These are phyloP conservation scores for Prunus campanulata DNA, from an alignment of 306 rosid species.

Conservation along the genomic window DNA sequence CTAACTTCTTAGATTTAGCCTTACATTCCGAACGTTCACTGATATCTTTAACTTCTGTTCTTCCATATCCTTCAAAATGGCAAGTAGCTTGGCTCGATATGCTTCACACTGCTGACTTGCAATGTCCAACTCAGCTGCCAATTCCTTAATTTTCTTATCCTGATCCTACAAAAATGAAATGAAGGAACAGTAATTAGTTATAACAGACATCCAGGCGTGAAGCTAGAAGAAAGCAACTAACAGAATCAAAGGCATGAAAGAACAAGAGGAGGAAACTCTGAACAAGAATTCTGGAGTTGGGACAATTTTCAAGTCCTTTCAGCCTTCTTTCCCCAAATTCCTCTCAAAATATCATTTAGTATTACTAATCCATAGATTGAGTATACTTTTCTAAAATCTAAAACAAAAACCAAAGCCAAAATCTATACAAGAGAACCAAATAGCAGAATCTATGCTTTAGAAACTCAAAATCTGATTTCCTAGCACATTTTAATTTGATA, in stretches of 20 bases:
- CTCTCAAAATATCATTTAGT: neutral
- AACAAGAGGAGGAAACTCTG: neutral
- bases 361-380: neutral
- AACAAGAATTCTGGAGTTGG: neutral
- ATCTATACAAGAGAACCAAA: neutral
- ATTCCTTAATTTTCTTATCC: constrained; percentile 32
- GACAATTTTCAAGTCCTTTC: neutral
- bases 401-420: neutral
- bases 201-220: neutral
- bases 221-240: neutral
- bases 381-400: neutral
- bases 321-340: neutral
- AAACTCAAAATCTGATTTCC: neutral
- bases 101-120: constrained; percentile 41
- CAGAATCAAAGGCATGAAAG: neutral
- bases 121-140: constrained; percentile 27
- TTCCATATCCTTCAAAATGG: constrained; percentile 39
- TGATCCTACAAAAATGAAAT: constrained; percentile 28
- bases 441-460: neutral
- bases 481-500: neutral
- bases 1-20: constrained; percentile 31
- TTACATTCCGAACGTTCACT: constrained; percentile 36
- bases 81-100: constrained; percentile 30
- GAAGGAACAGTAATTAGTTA: neutral
- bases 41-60: constrained; percentile 39